Base-by-base conservation (phyloP, 768 basidiomycete genomes). In the Termitomyces sp. region DNA sequence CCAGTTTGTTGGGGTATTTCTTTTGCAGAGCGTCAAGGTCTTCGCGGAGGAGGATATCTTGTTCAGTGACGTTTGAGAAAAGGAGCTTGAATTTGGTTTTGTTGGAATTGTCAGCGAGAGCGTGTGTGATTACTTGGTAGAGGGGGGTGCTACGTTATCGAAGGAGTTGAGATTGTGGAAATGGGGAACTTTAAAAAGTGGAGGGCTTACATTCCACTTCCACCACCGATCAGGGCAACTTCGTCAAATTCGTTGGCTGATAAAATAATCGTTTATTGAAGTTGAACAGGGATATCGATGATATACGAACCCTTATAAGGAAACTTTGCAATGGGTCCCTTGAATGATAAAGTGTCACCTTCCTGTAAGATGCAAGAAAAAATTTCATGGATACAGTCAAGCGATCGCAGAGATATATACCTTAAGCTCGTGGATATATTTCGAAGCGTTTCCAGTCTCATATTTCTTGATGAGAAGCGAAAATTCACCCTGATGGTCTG, bases 11-110 rank as follows among this genome's bases (percentile, higher is more conserved):
- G 10, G 89, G 87, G 72, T 87, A 75, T 62, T 85, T 81, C 66
- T 81, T 81, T 74, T 85, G 81, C 65, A 91, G 75, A 8, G 71
- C 72, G 59, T 93, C 90, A 61, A 93, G 79, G 64, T 88, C 85
- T 67, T 89, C 81, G 53, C 87, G 85, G 60, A 96, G 82, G 54
- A 95, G 85, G 61, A 99, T 97, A 69, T 99, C 97, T 54, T 82
- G 78, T 69, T 94, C 92, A 14, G 92, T 83, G 40, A 94, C 81
- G 71, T 98, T 98, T 40, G 91, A 87, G 73, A 90, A 98, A 65
- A 99, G 75, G 56, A 98, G 79, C 48, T 87, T 96, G 78, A 92
- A 97, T 66, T 94, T 94, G 60, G 97, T 98, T 77, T 87, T 92
- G 83, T 98, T 97, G 43, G 73, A 64, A 33, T 82, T 79, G 66